Evolutionary conservation across 2,329 filamentous ascomycete species (phyloP), one percentile per base, ranked within the genome.

Genomic region (Fusarium duplospermum): DNA sequence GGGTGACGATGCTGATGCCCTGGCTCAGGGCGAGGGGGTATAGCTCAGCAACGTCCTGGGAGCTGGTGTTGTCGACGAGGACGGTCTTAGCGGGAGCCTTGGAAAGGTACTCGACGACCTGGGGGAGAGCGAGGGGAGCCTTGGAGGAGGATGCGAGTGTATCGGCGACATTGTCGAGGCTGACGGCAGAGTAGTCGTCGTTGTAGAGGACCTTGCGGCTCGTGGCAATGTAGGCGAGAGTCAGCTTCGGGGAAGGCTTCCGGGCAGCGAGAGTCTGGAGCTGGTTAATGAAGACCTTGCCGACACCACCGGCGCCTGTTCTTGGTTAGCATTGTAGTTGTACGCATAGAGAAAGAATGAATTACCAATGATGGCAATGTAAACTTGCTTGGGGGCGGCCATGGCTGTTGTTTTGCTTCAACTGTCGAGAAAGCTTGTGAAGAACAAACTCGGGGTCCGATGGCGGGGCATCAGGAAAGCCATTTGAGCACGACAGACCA

Each of bases 21-120:
- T 91, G 90, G 79, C 90, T 89, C 70, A 99, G 87, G 83, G 97
- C 94, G 56, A 89, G 83, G 1, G 96, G 95, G 83, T 99, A 99
- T 33, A 90, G 85, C 70, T 93, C 90, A 58, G 96, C 96, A 33
- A 99, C 89, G 73, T 93, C 92, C 78, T 96, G 93, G 77, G 94
- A 95, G 84, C 94, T 97, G 62, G 96, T 99, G 86, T 98, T 98
- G 88, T 99, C 96, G 75, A 99, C 92, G 33, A 99, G 87, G 52
- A 99, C 88, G 50, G 93, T 91, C 81, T 93, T 94, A 70, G 91
- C 90, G 3, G 95, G 94, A 1, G 94, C 93, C 50, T 89, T 89
- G 68, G 91, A 89, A 54, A 99, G 92, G 84, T 94, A 97, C 36
- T 93, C 90, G 74, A 92, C 90, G 42, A 97, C 89, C 78, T 96